These are phyloP conservation scores for Ascochyta pisi DNA, from an alignment of 2,329 filamentous ascomycete species.

Conservation along the genomic window DNA sequence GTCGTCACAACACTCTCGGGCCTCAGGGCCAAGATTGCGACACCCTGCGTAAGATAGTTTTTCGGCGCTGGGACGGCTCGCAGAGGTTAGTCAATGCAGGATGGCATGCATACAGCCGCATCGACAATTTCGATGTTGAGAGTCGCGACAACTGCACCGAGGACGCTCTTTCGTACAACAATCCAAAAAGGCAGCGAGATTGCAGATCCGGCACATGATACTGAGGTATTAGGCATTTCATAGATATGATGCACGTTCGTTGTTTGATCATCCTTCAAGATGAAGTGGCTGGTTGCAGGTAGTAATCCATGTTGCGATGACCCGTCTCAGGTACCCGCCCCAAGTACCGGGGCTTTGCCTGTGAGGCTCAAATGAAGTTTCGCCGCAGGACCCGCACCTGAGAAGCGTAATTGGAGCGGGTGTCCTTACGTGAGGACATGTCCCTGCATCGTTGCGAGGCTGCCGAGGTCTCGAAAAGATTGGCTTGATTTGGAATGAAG, in stretches of 20 bases:
- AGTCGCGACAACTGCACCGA: background rate
- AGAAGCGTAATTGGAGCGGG: background rate
- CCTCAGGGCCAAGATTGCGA: background rate
- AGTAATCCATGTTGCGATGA: background rate
- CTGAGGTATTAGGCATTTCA: background rate
- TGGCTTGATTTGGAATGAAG: background rate
- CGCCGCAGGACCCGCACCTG: background rate
- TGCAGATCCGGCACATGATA: background rate
- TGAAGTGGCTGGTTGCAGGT: background rate
- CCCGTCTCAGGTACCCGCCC: background rate
- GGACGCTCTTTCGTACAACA: background rate
- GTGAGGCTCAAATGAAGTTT: slow-evolving; percentile 1
- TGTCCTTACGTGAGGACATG: background rate
- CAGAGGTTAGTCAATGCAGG: background rate
- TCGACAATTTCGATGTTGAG: background rate
- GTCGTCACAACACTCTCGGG: slow-evolving; percentile 2
- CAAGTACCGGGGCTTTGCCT: background rate
- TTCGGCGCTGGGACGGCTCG: background rate
- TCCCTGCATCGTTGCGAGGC: background rate
- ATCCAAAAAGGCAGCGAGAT: background rate
- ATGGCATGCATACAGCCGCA: background rate
- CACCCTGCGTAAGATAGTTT: background rate
- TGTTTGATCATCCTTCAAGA: background rate
- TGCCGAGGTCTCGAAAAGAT: background rate
- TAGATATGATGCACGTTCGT: background rate